These are phyloP conservation scores for Nadsonia starkeyi-henricii DNA, from an alignment of 1,139 yeast genomes.

Conservation along the genomic window DNA sequence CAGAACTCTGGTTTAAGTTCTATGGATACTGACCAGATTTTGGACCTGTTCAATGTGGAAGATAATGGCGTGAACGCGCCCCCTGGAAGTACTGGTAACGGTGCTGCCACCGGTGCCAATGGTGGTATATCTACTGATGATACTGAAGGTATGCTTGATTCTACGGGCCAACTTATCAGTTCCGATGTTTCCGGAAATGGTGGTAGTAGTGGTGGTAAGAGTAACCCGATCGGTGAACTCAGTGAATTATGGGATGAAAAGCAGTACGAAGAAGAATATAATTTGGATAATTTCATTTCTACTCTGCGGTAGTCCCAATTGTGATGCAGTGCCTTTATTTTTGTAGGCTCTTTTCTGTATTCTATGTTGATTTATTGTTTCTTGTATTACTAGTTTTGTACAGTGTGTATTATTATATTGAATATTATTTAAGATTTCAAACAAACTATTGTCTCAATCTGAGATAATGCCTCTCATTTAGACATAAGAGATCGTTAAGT, in stretches of 20 bases:
- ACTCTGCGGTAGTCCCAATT: conserved; percentile 30
- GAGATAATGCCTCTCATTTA: no score
- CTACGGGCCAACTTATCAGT: conserved; percentile 45
- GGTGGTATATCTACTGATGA: conserved; percentile 27
- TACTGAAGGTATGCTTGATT: conserved; percentile 28
- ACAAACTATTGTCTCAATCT: no score
- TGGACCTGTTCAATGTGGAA: conserved; percentile 76
- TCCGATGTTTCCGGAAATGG: conserved; percentile 12
- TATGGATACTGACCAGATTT: conserved; percentile 90
- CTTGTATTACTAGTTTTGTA: no score
- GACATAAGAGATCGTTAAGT: no score
- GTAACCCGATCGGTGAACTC: conserved; percentile 61
- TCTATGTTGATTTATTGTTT: no score
- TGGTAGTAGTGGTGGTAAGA: conserved; percentile 33
- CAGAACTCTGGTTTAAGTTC: conserved; percentile 89
- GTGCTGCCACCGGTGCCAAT: conserved; percentile 28
- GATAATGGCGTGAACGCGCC: conserved; percentile 20
- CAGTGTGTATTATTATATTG: no score
- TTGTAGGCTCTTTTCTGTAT: no score
- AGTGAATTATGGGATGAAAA: conserved; percentile 96
- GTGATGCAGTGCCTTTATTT: neutral
- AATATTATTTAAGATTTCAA: no score
- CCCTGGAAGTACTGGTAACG: conserved; percentile 15
- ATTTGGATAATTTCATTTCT: conserved; percentile 82
- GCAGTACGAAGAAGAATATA: conserved; percentile 93